Evolutionary conservation across 23 red algal genomes (phyloP), one percentile per base, ranked within the genome.

Genomic region (Chondrus crispus): DNA sequence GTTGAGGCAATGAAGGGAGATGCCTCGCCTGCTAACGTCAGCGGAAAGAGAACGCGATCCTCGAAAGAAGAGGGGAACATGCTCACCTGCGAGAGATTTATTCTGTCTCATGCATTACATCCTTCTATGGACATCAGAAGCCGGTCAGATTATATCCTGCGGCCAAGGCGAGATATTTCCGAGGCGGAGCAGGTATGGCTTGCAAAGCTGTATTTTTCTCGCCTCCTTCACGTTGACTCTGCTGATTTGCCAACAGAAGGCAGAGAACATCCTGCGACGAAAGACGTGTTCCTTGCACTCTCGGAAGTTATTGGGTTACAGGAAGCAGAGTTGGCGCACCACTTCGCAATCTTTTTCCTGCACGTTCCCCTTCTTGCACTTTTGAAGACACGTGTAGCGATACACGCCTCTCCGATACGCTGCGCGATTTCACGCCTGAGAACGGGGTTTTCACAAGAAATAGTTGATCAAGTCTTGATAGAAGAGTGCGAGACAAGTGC

Each of bases 271-370:
- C 77, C 75, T 2, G 47, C 77, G 24, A 62, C 77, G 46, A 51
- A 54, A 29, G 89, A 92, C 26, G 66, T 92, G 16, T 92, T 92
- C 40, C 40, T 75, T 42, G 89, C 89, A 39, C 45, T 92, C 16
- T 57, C 2, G 19, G 64, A 84, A 14, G 69, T 74, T 24, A 40
- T 92, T 41, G 89, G 76, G 2, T 73, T 84, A 14, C 74, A 75
- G 32, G 66, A 82, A 24, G 51, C 50, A 29, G 89, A 92, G 48
- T 78, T 92, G 33, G 62, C 89, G 18, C 66, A 43, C 38, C 62
- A 92, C n/a, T 92, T 92, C 74, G 89, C 84, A 12, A 84, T 46
- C 6, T 92, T 92, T 39, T 82, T 92, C 46, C 79, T 92, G 16
- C 52, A 50, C 37, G 55, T 66, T 16, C 62, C 89, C 48, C 30